These are phyloP conservation scores for Penicillium desertorum DNA, from an alignment of 495 filamentous ascomycete species.

Conservation along the genomic window DNA sequence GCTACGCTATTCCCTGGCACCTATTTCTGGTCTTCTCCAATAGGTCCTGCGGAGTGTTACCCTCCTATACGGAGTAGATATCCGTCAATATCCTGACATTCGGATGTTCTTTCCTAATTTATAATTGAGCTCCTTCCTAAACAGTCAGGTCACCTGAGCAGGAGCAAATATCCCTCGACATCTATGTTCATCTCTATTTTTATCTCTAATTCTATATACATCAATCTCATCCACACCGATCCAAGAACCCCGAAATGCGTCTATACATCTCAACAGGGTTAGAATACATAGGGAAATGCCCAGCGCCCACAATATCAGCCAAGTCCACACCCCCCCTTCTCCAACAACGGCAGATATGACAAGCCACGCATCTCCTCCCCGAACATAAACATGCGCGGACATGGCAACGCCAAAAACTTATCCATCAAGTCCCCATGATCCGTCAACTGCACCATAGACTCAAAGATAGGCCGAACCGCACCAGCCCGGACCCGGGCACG, in stretches of 20 bases:
- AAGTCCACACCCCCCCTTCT: slow-evolving; percentile 28
- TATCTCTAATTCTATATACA: neutral
- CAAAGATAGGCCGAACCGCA: slow-evolving; percentile 27
- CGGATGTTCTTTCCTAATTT: too few relatives aligned
- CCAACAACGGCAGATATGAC: slow-evolving; percentile 25
- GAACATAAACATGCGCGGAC: slow-evolving; percentile 33
- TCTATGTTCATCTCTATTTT: neutral
- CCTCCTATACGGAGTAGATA: too few relatives aligned
- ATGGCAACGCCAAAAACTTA: slow-evolving; percentile 23
- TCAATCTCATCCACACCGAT: slow-evolving; percentile 7
- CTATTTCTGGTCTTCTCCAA: too few relatives aligned
- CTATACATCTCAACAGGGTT: slow-evolving; percentile 34
- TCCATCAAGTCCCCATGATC: slow-evolving; percentile 25
- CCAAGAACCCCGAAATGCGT: slow-evolving; percentile 23
- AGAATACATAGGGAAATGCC: slow-evolving; percentile 39
- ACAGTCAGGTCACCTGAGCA: too few relatives aligned
- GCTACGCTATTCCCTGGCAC: too few relatives aligned
- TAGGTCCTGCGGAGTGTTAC: too few relatives aligned
- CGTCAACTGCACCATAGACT: slow-evolving; percentile 31
- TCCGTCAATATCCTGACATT: too few relatives aligned
- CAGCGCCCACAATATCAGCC: slow-evolving; percentile 25
- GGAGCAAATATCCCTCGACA: too few relatives aligned
- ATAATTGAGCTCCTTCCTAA: too few relatives aligned
- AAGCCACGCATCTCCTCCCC: slow-evolving; percentile 25
- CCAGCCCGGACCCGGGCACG: slow-evolving; percentile 20